These are phyloP conservation scores for Neoboletus subvelutipes DNA, from an alignment of 768 basidiomycete genomes.

Conservation along the genomic window DNA sequence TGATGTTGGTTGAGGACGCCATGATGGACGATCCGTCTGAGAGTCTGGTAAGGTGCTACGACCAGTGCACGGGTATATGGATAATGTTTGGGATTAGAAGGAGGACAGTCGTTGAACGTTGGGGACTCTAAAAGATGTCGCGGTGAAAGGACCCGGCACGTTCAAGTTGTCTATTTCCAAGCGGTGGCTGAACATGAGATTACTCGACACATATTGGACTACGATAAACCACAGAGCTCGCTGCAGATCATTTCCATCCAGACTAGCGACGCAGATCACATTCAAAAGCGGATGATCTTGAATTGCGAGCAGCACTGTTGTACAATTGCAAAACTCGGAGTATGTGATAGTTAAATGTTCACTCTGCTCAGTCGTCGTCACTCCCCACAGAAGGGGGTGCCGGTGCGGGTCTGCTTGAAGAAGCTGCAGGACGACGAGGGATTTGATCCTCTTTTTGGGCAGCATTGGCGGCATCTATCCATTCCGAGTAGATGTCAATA, in stretches of 20 bases:
- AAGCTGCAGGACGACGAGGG: conserved; percentile 49
- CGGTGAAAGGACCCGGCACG: conserved; percentile 21
- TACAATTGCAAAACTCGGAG: conserved; percentile 19
- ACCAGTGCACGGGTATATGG: conserved; percentile 21
- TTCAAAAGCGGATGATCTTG: background rate
- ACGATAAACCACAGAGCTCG: background rate
- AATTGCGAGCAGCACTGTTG: conserved; percentile 13
- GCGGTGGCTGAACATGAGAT: conserved; percentile 31
- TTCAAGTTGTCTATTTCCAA: conserved; percentile 18
- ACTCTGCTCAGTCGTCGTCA: conserved; percentile 41
- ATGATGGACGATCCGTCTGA: conserved; percentile 45
- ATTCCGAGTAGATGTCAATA: conserved; percentile 88
- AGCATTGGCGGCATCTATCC: conserved; percentile 87
- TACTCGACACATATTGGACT: background rate
- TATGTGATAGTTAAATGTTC: conserved; percentile 5
- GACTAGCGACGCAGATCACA: conserved; percentile 5
- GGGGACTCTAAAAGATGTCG: conserved; percentile 9
- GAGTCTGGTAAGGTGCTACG: conserved; percentile 12
- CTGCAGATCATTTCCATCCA: conserved; percentile 9
- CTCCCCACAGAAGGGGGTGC: conserved; percentile 40
- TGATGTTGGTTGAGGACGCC: conserved; percentile 85
- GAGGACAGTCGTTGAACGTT: conserved; percentile 5
- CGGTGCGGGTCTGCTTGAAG: conserved; percentile 47
- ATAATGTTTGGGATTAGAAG: background rate
- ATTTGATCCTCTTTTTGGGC: conserved; percentile 64